Conservation (phyloP, 192 early-diverging fungal genomes). For the Chytriomyces confervae region DNA sequence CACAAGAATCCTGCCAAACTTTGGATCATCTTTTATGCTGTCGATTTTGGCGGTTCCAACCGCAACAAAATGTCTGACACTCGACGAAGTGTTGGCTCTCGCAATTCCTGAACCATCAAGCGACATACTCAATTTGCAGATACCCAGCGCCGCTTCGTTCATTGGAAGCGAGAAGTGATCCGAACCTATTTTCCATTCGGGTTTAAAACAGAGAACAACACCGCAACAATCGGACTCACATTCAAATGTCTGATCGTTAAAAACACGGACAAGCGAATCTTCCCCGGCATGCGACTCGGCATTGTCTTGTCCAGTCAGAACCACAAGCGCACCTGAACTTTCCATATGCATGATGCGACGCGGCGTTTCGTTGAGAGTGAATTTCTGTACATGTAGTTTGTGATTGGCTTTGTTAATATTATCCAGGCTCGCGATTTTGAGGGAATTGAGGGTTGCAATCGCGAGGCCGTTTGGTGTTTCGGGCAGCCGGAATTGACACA, state of each 20-base stretch:
- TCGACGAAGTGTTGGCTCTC: background rate
- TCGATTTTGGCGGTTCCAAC: constrained; percentile 74
- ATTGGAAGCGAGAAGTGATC: constrained; percentile 44
- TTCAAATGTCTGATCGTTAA: constrained; percentile 78
- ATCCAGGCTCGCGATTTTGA: constrained; percentile 81
- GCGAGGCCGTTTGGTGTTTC: constrained; percentile 50
- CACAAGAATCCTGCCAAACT: constrained; percentile 76
- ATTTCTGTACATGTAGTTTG: constrained; percentile 78
- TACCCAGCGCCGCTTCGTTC: constrained; percentile 20
- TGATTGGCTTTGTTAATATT: constrained; percentile 88
- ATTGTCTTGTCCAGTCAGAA: constrained; percentile 58
- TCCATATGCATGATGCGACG: constrained; percentile 73
- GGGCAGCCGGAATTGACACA: constrained; percentile 29
- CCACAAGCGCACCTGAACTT: constrained; percentile 60
- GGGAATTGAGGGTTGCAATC: constrained; percentile 62
- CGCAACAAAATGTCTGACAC: constrained; percentile 59
- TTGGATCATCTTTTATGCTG: constrained; percentile 66
- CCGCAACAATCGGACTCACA: constrained; percentile 64
- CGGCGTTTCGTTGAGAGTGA: constrained; percentile 69
- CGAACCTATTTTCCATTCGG: background rate
- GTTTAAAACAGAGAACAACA: background rate
- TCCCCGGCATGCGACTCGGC: constrained; percentile 47
- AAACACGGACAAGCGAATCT: constrained; percentile 60
- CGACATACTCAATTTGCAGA: background rate
- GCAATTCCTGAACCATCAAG: background rate